Base-by-base conservation (phyloP, 139 green algal genomes). In the Pedinophyceae sp. region DNA sequence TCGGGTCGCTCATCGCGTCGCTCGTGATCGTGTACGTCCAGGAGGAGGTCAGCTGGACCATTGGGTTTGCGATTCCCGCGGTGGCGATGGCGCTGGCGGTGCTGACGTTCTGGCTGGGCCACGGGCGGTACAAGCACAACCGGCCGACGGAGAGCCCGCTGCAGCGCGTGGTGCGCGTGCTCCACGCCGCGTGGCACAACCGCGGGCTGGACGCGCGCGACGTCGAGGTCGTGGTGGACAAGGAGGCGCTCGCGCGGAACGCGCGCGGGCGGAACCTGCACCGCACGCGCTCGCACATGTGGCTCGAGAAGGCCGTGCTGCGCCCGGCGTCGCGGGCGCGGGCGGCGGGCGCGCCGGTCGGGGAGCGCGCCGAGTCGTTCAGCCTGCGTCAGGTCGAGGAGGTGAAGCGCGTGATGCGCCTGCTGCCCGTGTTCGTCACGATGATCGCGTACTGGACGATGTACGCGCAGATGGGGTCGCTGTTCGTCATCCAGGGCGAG, bases 391-490 rank as follows among this genome's bases (percentile, higher is more conserved):
- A 43, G 34, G 83, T 94, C 50, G 81, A 94, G 66, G 86, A 95
- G 74, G 87, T 95, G 20, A 86, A 87, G 69, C 64, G 89, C 58
- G 84, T 96, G 55, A 59, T 93, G 63, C 73, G 87, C 41, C 74
- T 95, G 67, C 68, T 94, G 55, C 87, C 86, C 34, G 68, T 96
- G 18, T 94, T 95, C 67, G 73, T 75, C 57, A 76, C 80, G 57
- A 90, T 77, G 24, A 79, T 87, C 49, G 30, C 90, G 20, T 95
- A 89, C 74, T 95, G 85, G 75, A 89, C 80, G 27, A 79, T 95
- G 53, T 95, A 94, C 70, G 74, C 68, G 24, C 79, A 88, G 75
- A 94, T 95, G 86, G 69, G 74, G 54, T 82, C 72, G 30, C 79
- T 95, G 47, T 95, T 95, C 54, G 80, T 94, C 58, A 64, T 75